phyloP scores from a whole-genome alignment of 805 yeast species.

The Nakazawaea ernobii region DNA sequence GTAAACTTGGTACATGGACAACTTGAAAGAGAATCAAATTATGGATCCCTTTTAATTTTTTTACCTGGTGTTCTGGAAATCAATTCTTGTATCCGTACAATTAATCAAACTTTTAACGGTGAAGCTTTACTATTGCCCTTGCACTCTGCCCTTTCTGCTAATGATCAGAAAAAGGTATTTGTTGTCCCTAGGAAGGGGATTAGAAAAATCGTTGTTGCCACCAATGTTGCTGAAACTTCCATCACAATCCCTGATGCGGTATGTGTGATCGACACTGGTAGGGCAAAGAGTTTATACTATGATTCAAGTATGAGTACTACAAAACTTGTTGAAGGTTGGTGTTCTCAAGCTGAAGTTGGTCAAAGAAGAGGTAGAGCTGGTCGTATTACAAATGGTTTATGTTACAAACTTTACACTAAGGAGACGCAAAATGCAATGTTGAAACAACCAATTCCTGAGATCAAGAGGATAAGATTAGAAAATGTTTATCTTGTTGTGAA shows the following conservation, averaged over 20 bases:
- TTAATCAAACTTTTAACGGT: conserved; percentile 17
- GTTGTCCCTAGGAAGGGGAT: conserved; percentile 41
- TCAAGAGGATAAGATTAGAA: conserved; percentile 76
- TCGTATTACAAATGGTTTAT: conserved; percentile 77
- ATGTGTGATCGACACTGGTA: conserved; percentile 83
- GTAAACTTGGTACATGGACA: conserved; percentile 47
- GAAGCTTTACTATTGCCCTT: conserved; percentile 57
- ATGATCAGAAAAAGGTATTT: conserved; percentile 79
- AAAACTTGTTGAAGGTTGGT: conserved; percentile 73
- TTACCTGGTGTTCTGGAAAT: conserved; percentile 92
- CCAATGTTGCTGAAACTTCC: conserved; percentile 96
- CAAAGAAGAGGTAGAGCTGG: conserved; percentile 99
- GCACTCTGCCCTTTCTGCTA: conserved; percentile 82
- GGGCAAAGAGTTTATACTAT: conserved; percentile 72
- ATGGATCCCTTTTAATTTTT: conserved; percentile 79
- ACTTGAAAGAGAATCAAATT: conserved; percentile 31
- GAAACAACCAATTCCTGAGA: conserved; percentile 82
- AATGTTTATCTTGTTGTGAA: conserved; percentile 79
- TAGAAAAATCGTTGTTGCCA: conserved; percentile 80
- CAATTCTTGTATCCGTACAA: conserved; percentile 48
- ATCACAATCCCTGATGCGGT: conserved; percentile 95
- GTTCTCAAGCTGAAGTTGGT: conserved; percentile 80
- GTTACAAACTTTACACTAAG: conserved; percentile 73
- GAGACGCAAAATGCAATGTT: conserved; percentile 56
- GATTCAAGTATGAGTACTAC: conserved; percentile 66